Percentiles rank a stretch among this genome's conserved stretches.
These are phyloP conservation scores for Sclerotiophoma versabilis DNA, from an alignment of 2,329 filamentous ascomycete genomes.

Conservation along the genomic window DNA sequence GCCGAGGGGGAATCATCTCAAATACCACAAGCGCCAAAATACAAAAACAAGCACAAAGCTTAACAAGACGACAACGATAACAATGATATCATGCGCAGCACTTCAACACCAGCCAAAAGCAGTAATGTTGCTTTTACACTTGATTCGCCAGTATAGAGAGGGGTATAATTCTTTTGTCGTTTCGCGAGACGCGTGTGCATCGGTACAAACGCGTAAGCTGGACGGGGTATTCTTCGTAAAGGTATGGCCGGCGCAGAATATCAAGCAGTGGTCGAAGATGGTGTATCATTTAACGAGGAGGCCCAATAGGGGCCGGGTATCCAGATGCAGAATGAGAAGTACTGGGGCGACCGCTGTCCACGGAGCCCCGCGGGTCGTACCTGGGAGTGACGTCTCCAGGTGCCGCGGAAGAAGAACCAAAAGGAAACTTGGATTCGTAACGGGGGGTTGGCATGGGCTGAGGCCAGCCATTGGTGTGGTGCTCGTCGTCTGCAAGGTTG, in stretches of 20 bases:
- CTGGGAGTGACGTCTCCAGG: conserved; percentile 84
- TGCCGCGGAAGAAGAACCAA: conserved; percentile 59
- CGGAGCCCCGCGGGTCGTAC: conserved; percentile 82
- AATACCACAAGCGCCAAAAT: conserved; percentile 33
- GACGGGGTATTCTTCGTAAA: conserved; percentile 47
- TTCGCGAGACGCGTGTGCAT: conserved; percentile 31
- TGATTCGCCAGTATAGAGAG: conserved; percentile 41
- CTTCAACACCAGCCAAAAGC: conserved; percentile 35
- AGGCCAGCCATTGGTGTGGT: conserved; percentile 51
- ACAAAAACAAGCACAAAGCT: conserved; percentile 24
- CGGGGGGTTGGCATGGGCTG: conserved; percentile 45
- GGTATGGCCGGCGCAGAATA: conserved; percentile 43
- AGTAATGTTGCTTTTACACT: conserved; percentile 42
- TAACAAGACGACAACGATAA: conserved; percentile 22
- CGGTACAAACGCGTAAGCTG: conserved; percentile 33
- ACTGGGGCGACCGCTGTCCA: conserved; percentile 89
- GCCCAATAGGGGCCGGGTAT: conserved; percentile 92
- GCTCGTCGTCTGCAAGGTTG: conserved; percentile 85
- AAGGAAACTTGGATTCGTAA: conserved; percentile 68
- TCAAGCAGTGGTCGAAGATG: conserved; percentile 41
- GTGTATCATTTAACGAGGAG: conserved; percentile 75
- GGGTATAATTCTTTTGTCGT: conserved; percentile 54
- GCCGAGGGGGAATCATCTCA: conserved; percentile 49
- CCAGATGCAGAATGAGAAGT: conserved; percentile 97
- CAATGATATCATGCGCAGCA: conserved; percentile 29